Percentiles rank a stretch among this genome's conserved stretches.
Evolutionary conservation across 768 basidiomycete genomes (phyloP).

Genomic region (Podaxis carcinomalis): DNA sequence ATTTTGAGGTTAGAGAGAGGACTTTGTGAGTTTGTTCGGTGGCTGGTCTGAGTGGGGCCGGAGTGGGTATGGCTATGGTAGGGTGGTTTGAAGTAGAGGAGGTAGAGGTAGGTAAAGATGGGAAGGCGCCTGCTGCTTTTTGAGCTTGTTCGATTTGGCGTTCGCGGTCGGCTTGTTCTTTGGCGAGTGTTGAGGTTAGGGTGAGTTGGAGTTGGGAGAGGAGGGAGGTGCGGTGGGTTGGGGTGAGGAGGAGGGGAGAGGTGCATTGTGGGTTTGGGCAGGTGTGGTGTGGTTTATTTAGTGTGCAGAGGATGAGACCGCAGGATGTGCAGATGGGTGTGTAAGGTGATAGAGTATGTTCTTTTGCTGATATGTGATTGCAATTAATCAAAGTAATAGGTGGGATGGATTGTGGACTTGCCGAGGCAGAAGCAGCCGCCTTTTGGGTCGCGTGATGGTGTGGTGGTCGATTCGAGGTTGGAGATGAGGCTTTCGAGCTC

Average conservation of each 20-base stretch:
- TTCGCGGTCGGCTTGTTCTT: constrained; percentile 46
- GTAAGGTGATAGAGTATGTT: constrained; percentile 54
- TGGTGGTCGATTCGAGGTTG: constrained; percentile 31
- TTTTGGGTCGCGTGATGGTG: constrained; percentile 44
- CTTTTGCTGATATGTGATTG: constrained; percentile 36
- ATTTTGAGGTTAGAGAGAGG: constrained; percentile 44
- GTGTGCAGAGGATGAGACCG: constrained; percentile 56
- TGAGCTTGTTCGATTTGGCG: constrained; percentile 44
- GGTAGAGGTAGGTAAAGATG: constrained; percentile 32
- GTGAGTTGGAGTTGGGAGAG: constrained; percentile 39
- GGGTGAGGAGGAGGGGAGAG: constrained; percentile 33
- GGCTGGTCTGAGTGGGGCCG: constrained; percentile 9
- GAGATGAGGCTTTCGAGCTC: constrained; percentile 42
- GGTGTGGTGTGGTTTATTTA: constrained; percentile 47
- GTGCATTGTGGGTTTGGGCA: constrained; percentile 51
- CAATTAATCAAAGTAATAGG: neutral
- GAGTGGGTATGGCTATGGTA: neutral
- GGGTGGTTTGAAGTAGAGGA: neutral
- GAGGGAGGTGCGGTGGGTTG: constrained; percentile 28
- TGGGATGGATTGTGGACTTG: constrained; percentile 18
- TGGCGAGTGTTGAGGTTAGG: constrained; percentile 36
- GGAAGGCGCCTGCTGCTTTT: constrained; percentile 57
- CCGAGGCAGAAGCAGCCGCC: constrained; percentile 74
- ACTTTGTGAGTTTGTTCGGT: constrained; percentile 46
- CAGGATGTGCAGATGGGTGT: constrained; percentile 52